phyloP scores from a whole-genome alignment of 2,329 filamentous ascomycete species.

The Microdochium bolleyi region DNA sequence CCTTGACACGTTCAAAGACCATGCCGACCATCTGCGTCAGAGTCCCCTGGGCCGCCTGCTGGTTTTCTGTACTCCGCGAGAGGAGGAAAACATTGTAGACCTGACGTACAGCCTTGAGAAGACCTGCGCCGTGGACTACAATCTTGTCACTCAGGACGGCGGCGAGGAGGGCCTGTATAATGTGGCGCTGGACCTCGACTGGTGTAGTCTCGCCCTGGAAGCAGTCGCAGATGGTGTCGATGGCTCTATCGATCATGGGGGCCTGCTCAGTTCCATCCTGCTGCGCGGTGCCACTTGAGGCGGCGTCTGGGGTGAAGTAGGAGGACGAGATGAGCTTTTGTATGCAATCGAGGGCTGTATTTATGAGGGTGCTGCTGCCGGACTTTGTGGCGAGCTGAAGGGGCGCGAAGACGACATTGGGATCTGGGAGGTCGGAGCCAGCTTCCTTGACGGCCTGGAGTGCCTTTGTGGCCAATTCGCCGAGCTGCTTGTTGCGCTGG shows the following conservation, averaged over 20 bases:
- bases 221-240: conserved; percentile 98
- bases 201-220: conserved; percentile 95
- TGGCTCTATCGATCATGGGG: conserved; percentile 91
- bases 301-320: conserved; percentile 73
- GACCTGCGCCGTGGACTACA: conserved; percentile 90
- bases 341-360: conserved; percentile 91
- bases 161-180: conserved; percentile 91
- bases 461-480: conserved; percentile 73
- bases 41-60: conserved; percentile 94
- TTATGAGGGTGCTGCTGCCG: conserved; percentile 76
- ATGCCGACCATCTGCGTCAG: conserved; percentile 98
- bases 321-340: conserved; percentile 98
- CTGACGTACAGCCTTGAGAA: conserved; percentile 92
- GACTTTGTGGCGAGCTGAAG: conserved; percentile 85
- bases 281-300: conserved; percentile 32
- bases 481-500: conserved; percentile 74
- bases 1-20: conserved; percentile 91
- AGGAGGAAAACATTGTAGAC: conserved; percentile 99
- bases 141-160: conserved; percentile 98
- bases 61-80: conserved; percentile 87
- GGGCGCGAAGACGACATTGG: conserved; percentile 86
- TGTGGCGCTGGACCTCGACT: conserved; percentile 89
- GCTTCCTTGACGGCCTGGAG: conserved; percentile 79
- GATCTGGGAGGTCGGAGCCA: conserved; percentile 74
- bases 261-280: conserved; percentile 40